phyloP scores from a whole-genome alignment of 352 stramenopile genomes.

The Globisporangium lucens region DNA sequence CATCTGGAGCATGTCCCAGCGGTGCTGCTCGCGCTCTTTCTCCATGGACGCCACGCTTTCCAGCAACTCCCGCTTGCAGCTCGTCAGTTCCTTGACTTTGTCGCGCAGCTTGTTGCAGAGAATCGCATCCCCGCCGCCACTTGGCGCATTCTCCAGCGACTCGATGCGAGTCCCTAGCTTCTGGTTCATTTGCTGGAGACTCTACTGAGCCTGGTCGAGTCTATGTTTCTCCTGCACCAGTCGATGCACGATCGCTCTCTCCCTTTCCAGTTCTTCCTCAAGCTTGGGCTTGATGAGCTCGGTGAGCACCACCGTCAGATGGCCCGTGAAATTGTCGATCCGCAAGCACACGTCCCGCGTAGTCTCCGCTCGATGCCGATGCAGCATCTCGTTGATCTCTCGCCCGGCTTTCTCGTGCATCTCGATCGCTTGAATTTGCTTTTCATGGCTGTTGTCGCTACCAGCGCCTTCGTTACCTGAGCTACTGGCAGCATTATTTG shows the following conservation, averaged over 20 bases:
- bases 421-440: slow-evolving; percentile 59
- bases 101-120: slow-evolving; percentile 52
- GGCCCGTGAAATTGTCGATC: slow-evolving; percentile 32
- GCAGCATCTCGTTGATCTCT: slow-evolving; percentile 34
- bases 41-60: slow-evolving; percentile 25
- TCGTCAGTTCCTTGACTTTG: slow-evolving; percentile 25
- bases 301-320: slow-evolving; percentile 28
- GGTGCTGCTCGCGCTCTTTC: slow-evolving; percentile 32
- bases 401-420: slow-evolving; percentile 41
- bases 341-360: slow-evolving; percentile 18
- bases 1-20: slow-evolving; percentile 33
- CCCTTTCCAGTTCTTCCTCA: slow-evolving; percentile 30
- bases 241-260: slow-evolving; percentile 20
- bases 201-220: slow-evolving; percentile 17
- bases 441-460: slow-evolving; percentile 16
- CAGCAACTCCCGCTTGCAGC: slow-evolving; percentile 22
- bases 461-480: neutral
- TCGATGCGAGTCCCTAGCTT: slow-evolving; percentile 30
- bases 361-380: slow-evolving; percentile 21
- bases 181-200: slow-evolving; percentile 23
- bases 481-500: neutral
- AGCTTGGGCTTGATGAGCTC: slow-evolving; percentile 35
- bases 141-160: slow-evolving; percentile 31
- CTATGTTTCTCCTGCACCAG: slow-evolving; percentile 38
- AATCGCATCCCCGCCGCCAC: slow-evolving; percentile 39